Evolutionary conservation across 208 protist species (phyloP), one percentile per base, ranked within the genome.

Genomic region (Acanthamoeba divionensis): DNA sequence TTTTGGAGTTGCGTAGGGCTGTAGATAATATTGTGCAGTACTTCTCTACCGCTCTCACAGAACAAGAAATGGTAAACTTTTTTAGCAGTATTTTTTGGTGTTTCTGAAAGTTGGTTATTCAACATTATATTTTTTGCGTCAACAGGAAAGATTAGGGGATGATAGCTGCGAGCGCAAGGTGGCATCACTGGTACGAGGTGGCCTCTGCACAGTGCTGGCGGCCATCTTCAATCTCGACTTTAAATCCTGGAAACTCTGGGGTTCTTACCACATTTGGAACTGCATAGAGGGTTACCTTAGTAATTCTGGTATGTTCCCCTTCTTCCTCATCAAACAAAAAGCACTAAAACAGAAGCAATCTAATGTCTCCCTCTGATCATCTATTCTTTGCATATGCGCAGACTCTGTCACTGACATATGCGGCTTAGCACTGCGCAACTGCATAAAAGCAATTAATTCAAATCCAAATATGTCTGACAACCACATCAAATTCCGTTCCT

Each of bases 181-280:
- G 13, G 60, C 71, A 4, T 50, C 48, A 5, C 47, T 82, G 45
- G 71, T 82, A 13, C 71, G 71, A 26, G 71, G 71, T 50, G 10
- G 41, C 6, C 71, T 82, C 24, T 82, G 71, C 60, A 82, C 71
- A 50, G 26, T 18, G 7, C 47, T 82, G 71, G 71, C 71, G 5
- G 44, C 12, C 7, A 82, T 82, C 3, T 82, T 82, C 45, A 24
- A 57, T 29, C 48, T 82, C 21, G 71, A 50, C 8, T 82, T 82
- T 33, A 82, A 82, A 50, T 82, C 71, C 48, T 82, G 71, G 71
- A 82, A 82, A 50, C 41, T 82, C 47, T 82, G 54, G 6, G 71
- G 71, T 8, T 3, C 71, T 6, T 82, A 82, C 47, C 13, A n/a
- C 26, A 24, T 82, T 44, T 82, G 71, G 71, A 50, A 82, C 26